Evolutionary conservation across 192 early-diverging fungal species (phyloP), one percentile per base, ranked within the genome.

Genomic region (Coemansia aciculifera): DNA sequence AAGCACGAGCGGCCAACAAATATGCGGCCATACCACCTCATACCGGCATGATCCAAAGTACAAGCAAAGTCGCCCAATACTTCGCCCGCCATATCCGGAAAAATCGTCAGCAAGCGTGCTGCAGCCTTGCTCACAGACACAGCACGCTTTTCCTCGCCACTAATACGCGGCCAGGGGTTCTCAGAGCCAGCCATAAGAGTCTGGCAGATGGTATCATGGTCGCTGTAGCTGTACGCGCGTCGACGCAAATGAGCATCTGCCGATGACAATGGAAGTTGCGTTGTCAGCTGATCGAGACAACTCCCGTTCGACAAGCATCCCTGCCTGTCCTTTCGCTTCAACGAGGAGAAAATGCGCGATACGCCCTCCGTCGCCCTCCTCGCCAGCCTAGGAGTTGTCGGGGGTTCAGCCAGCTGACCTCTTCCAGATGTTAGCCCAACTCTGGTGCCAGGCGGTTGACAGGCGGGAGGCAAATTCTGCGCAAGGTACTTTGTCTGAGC

Each of bases 21-120:
- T 13, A 81, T 67, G 23, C 79, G 74, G 13, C 79, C 79, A 32
- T 81, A 81, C 79, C 79, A 81, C 13, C 79, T 64, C 11, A 76
- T 52, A 5, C 71, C 71, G 5, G 79, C 79, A 48, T 81, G 79
- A 49, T 81, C 79, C 38, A 81, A 57, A 6, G 79, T 69, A 39
- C 79, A 81, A 10, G 62, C 71, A 77, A 71, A 77, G 62, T 73
- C 65, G 27, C 54, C 21, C 3, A 52, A 32, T 1, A 43, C 27
- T 1, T 64, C 51, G 11, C 38, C 40, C 27, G 66, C 54, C 3
- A 66, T 24, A n/a, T 73, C 71, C 2, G 76, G 76, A 46, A 71
- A 78, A 6, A 49, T 46, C 63, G 66, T 38, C 31, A 63, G n/a
- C 13, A 71, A 21, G 11, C 52, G 52, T 24, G 39, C 44, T 5